Percentiles rank a stretch among this genome's conserved stretches.
Evolutionary conservation across 1,284 basidiomycete genomes (phyloP).

Genomic region (Tilletia setariae): DNA sequence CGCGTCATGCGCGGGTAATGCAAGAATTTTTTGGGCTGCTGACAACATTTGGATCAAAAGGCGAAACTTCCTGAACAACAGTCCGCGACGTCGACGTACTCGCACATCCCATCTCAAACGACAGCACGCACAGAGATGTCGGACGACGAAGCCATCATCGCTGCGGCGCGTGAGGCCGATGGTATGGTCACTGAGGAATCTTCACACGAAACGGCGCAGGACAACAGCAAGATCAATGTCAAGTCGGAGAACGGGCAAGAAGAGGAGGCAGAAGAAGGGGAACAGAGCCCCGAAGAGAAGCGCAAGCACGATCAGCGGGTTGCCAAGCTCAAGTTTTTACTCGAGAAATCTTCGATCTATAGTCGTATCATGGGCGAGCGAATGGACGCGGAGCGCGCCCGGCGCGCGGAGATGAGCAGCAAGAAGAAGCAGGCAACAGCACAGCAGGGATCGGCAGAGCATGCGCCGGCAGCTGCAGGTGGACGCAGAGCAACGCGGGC

Average conservation of each 20-base stretch:
- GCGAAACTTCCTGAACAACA: too few species aligned
- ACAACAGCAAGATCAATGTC: not conserved
- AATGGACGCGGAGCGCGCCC: constrained; percentile 29
- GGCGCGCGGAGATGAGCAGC: constrained; percentile 9
- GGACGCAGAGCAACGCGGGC: not conserved
- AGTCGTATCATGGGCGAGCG: constrained; percentile 52
- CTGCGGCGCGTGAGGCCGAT: not conserved
- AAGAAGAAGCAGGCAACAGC: constrained; percentile 23
- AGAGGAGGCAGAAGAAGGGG: not conserved
- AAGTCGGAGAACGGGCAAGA: not conserved
- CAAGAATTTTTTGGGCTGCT: too few species aligned
- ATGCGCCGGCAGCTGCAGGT: not conserved
- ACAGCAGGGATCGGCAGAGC: not conserved
- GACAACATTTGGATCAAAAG: too few species aligned
- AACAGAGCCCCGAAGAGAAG: not conserved
- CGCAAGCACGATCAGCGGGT: constrained; percentile 36
- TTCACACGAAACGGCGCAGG: not conserved
- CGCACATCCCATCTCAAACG: too few species aligned
- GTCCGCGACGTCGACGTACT: too few species aligned
- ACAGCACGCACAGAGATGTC: not conserved
- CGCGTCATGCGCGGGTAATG: too few species aligned
- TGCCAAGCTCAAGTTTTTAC: constrained; percentile 44
- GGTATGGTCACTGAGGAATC: not conserved
- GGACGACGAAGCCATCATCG: constrained; percentile 7
- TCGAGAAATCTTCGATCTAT: constrained; percentile 48